A percentile compares a stretch with the other conserved stretches of the same genome.
These are phyloP conservation scores for Oryza meridionalis DNA, from an alignment of 176 grass and related monocot species.

Conservation along the genomic window DNA sequence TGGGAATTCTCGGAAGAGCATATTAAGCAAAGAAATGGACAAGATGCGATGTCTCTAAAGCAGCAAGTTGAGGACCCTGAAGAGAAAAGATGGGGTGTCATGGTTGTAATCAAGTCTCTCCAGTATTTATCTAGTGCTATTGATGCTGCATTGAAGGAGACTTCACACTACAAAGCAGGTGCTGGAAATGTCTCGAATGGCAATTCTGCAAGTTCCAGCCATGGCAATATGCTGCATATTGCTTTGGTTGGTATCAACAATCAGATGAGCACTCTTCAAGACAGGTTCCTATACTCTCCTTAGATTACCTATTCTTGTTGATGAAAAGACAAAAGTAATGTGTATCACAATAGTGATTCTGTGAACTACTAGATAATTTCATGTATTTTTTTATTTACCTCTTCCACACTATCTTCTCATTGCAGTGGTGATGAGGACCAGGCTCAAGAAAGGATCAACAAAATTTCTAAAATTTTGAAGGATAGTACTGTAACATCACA, in stretches of 20 bases:
- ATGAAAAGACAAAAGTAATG: conserved; percentile 4
- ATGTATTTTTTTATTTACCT: conserved; percentile 31
- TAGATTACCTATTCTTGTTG: conserved; percentile 36
- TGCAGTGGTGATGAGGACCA: conserved; percentile 98
- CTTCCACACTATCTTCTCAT: conserved; percentile 34
- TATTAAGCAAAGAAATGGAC: conserved; percentile 70
- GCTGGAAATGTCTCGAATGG: conserved; percentile 45
- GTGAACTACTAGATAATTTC: conserved; percentile 18
- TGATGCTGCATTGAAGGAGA: conserved; percentile 83
- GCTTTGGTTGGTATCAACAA: conserved; percentile 99
- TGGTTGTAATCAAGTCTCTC: conserved; percentile 97
- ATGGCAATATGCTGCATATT: conserved; percentile 93
- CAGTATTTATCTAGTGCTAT: conserved; percentile 79
- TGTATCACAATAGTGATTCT: conserved; percentile 22
- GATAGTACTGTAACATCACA: conserved; percentile 73
- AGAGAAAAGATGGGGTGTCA: conserved; percentile 80
- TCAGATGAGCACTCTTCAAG: conserved; percentile 97
- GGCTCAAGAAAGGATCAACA: conserved; percentile 94
- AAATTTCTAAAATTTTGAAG: conserved; percentile 95
- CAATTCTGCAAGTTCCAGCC: conserved; percentile 41
- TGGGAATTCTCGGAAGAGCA: conserved; percentile 95
- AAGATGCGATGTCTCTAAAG: conserved; percentile 40
- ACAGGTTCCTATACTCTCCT: conserved; percentile 61
- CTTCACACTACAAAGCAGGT: conserved; percentile 42
- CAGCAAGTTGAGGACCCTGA: conserved; percentile 58